phyloP scores from a whole-genome alignment of 345 rosid genomes.

The Orychophragmus violaceus region DNA sequence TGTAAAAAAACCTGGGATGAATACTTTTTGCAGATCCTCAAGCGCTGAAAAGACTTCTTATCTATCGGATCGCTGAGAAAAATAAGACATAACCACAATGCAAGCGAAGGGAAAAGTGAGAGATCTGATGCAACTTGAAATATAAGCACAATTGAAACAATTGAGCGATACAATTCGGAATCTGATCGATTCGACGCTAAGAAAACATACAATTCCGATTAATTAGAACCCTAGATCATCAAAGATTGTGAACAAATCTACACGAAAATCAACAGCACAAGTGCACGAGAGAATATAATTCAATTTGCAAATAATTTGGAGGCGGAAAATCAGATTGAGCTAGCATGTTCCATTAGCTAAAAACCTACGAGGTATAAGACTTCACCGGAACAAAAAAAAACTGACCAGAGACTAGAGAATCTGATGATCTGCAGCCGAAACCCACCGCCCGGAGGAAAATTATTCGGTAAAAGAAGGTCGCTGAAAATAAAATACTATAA shows the following conservation, averaged over 20 bases:
- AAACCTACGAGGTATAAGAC: not conserved
- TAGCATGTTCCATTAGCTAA: not conserved
- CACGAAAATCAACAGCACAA: not conserved
- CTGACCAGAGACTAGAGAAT: conserved; percentile 20
- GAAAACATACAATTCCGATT: not conserved
- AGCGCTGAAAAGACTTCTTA: not conserved
- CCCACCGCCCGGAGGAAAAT: conserved; percentile 18
- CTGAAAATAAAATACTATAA: not conserved
- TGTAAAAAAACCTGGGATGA: not conserved
- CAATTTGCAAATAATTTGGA: not conserved
- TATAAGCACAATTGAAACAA: not conserved
- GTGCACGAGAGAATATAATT: not conserved
- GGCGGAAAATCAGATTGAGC: not conserved
- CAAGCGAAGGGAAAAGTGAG: not conserved
- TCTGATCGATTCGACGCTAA: conserved; percentile 1
- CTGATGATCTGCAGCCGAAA: conserved; percentile 23
- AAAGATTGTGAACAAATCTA: conserved; percentile 3
- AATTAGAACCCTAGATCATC: not conserved
- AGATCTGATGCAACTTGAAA: conserved; percentile 14
- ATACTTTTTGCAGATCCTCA: conserved; percentile 9
- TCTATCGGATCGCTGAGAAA: conserved; percentile 5
- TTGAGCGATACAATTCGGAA: not conserved
- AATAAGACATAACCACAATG: conserved; percentile 14
- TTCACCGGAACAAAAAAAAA: not conserved
- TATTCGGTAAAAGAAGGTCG: not conserved